Conservation (phyloP, 495 filamentous ascomycete genomes). For the Pseudotulostoma volvatum region DNA sequence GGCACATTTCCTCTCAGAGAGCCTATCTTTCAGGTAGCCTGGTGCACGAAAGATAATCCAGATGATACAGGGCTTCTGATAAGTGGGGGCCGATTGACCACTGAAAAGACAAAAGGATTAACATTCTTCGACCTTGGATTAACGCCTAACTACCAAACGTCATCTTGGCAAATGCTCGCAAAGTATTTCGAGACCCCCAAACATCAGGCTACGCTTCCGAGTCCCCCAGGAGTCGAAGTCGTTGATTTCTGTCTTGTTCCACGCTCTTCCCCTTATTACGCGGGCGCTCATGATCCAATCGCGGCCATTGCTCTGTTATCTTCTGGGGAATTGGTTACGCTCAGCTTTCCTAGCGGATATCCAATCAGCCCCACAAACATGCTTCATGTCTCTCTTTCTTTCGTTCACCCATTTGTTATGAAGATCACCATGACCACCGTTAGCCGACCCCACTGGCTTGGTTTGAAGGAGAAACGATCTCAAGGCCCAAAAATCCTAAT, state of each 20-base stretch:
- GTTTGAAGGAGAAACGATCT: conserved; percentile 60
- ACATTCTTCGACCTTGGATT: conserved; percentile 78
- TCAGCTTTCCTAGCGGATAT: conserved; percentile 83
- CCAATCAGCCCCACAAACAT: conserved; percentile 83
- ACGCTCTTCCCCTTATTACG: conserved; percentile 64
- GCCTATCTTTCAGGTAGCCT: conserved; percentile 60
- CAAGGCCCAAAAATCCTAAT: conserved; percentile 57
- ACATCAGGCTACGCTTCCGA: conserved; percentile 49
- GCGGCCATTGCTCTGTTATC: conserved; percentile 62
- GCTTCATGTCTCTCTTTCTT: conserved; percentile 64
- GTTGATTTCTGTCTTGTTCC: conserved; percentile 75
- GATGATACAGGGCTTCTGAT: conserved; percentile 85
- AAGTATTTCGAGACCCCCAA: conserved; percentile 62
- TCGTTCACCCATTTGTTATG: conserved; percentile 77
- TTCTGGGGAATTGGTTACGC: conserved; percentile 72
- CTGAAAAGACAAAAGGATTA: conserved; percentile 51
- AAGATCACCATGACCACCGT: conserved; percentile 48
- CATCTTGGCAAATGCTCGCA: conserved; percentile 65
- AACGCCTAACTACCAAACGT: conserved; percentile 81
- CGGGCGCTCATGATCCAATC: conserved; percentile 77
- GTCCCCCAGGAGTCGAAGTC: conserved; percentile 62
- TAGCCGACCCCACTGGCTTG: conserved; percentile 68
- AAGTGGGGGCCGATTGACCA: conserved; percentile 56
- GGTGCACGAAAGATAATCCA: conserved; percentile 83
- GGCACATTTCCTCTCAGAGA: conserved; percentile 40